phyloP scores from a whole-genome alignment of 306 rosid species.

The Aeschynomene evenia region DNA sequence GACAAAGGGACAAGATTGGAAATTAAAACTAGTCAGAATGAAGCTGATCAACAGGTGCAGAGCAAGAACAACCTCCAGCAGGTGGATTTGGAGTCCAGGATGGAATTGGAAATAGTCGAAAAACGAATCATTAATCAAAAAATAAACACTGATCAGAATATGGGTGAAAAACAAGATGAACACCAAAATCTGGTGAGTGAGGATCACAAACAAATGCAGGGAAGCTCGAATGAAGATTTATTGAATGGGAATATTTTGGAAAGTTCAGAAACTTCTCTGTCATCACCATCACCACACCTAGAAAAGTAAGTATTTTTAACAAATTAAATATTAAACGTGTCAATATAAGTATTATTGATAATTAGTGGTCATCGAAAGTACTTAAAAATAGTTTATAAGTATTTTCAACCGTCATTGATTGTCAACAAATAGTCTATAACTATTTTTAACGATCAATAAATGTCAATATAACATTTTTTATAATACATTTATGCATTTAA shows the following conservation, averaged over 20 bases:
- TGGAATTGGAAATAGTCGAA: background rate
- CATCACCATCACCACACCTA: no score
- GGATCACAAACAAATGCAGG: conserved; percentile 27
- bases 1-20: background rate
- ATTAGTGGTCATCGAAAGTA: no score
- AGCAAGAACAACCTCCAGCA: background rate
- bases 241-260: conserved; percentile 7
- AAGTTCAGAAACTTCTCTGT: conserved; percentile 30
- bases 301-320: no score
- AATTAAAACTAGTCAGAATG: background rate
- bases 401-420: no score
- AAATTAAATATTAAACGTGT: no score
- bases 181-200: background rate
- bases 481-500: no score
- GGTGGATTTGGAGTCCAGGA: background rate
- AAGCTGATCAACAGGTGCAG: conserved; percentile 5
- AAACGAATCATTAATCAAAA: conserved; percentile 13
- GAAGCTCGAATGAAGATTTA: conserved; percentile 18
- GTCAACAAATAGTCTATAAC: no score
- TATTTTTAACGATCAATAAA: no score
- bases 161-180: background rate
- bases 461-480: no score
- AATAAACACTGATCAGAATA: background rate
- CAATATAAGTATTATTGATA: no score
- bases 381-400: no score